Evolutionary conservation across 768 basidiomycete genomes (phyloP).

Genomic region (Tylopilus subfusipes): DNA sequence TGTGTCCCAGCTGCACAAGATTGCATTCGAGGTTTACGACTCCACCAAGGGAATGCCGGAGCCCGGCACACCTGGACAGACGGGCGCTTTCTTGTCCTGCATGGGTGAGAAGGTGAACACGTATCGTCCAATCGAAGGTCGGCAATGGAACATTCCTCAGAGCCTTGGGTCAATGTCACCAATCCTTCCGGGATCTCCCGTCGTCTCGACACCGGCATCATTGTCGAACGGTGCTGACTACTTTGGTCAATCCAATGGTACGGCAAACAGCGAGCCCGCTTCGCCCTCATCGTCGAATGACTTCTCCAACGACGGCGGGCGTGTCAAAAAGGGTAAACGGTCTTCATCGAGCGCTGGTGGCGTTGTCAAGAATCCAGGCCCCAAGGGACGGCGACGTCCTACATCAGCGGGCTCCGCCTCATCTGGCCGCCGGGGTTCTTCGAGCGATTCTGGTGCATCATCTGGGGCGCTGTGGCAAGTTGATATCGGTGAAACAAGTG

Average conservation of each 20-base stretch:
- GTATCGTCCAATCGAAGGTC: slow-evolving; percentile 78
- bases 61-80: slow-evolving; percentile 71
- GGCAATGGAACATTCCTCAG: slow-evolving; percentile 64
- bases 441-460: slow-evolving; percentile 64
- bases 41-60: slow-evolving; percentile 64
- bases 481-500: slow-evolving; percentile 89
- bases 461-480: slow-evolving; percentile 85
- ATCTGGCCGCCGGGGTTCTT: slow-evolving; percentile 62
- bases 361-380: slow-evolving; percentile 31
- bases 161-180: slow-evolving; percentile 50
- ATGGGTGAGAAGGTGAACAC: slow-evolving; percentile 94
- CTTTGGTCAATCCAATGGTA: slow-evolving; percentile 44
- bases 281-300: slow-evolving; percentile 60
- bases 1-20: slow-evolving; percentile 93
- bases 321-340: slow-evolving; percentile 76
- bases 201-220: slow-evolving; percentile 59
- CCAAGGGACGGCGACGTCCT: slow-evolving; percentile 63
- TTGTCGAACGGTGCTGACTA: slow-evolving; percentile 56
- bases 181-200: slow-evolving; percentile 64
- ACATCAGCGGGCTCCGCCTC: slow-evolving; percentile 72
- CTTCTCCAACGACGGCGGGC: slow-evolving; percentile 77
- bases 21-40: slow-evolving; percentile 90
- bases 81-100: slow-evolving; percentile 83
- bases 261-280: slow-evolving; percentile 65
- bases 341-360: slow-evolving; percentile 66